Base-by-base conservation (phyloP, 139 green algal genomes). In the Picochlorum sp. region DNA sequence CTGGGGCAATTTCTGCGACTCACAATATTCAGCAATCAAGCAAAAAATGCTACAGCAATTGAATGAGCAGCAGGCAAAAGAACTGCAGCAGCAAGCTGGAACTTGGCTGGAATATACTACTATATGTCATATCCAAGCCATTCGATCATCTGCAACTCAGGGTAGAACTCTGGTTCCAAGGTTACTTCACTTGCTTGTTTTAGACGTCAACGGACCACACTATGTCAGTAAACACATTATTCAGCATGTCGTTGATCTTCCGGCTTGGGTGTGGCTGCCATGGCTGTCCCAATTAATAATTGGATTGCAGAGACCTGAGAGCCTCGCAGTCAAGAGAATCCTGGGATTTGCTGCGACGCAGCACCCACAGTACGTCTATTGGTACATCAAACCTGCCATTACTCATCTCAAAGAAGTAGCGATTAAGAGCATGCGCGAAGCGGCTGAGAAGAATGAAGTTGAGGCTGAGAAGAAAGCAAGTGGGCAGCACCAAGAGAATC, bases 231-330 rank as follows among this genome's bases (percentile, higher is more conserved):
- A 57, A 1, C 56, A 69, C 6, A 49, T 89, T 45, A 64, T 72
- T 16, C 31, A 69, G 66, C 57, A 67, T 47, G 60, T 60, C 18
- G 49, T 13, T 24, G 73, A 85, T 28, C 57, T 97, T 16, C 89
- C 92, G 0, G 52, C 69, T n/a, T 94, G 85, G 83, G 83, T 95
- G 56, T 98, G 93, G 93, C 82, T 98, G 65, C 69, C 80, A 18
- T 98, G 86, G 81, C 72, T 95, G 8, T 88, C 88, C 0, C 92
- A 98, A 83, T 83, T 98, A 62, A 81, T 97, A 60, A 79, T 79
- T 7, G 75, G 72, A 10, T 81, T 98, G 63, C 83, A 91, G 61
- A 76, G 88, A 4, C 79, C 81, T 23, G 93, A 98, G 74, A 71
- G 67, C 10, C 50, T 66, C 1, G 62, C 83, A 45, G 77, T 76